phyloP scores from a whole-genome alignment of 2,329 filamentous ascomycete species.

The Calonectria hawksworthii region DNA sequence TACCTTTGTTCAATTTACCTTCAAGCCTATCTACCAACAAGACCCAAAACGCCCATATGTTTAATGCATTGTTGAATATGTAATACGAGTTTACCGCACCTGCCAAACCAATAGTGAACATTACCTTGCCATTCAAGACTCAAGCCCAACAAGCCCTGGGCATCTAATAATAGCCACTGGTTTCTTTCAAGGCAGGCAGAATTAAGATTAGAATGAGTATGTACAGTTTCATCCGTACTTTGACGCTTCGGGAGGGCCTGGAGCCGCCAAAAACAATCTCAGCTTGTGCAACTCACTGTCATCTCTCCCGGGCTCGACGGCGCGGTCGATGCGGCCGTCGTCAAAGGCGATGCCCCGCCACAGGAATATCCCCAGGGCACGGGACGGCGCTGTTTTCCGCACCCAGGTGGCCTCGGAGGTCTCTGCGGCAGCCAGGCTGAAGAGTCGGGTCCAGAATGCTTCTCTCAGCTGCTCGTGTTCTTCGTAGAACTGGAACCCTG shows the following conservation, averaged over 20 bases:
- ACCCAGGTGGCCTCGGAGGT: not conserved
- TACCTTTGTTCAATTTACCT: not conserved
- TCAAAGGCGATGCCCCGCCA: conserved; percentile 77
- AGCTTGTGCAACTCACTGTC: conserved; percentile 67
- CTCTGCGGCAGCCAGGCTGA: conserved; percentile 46
- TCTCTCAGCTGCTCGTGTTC: conserved; percentile 58
- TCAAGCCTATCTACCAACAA: not conserved
- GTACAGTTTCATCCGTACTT: not conserved
- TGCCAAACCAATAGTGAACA: not conserved
- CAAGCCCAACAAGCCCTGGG: not conserved
- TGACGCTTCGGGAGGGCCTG: not conserved
- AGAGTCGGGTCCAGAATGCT: conserved; percentile 64
- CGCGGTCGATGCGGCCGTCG: conserved; percentile 69
- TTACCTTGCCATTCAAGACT: not conserved
- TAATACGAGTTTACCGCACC: not conserved
- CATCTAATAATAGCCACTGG: not conserved
- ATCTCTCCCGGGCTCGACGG: conserved; percentile 66
- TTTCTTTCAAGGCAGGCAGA: not conserved
- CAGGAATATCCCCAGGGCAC: conserved; percentile 68
- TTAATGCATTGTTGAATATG: not conserved
- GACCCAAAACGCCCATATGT: not conserved
- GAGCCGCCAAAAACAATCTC: conserved; percentile 46
- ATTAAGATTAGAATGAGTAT: not conserved
- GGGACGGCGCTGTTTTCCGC: conserved; percentile 46
- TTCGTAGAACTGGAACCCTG: conserved; percentile 60